Percentiles rank a stretch among this genome's conserved stretches.
These are phyloP conservation scores for Saccharomycopsis vini DNA, from an alignment of 805 yeast genomes.

Conservation along the genomic window DNA sequence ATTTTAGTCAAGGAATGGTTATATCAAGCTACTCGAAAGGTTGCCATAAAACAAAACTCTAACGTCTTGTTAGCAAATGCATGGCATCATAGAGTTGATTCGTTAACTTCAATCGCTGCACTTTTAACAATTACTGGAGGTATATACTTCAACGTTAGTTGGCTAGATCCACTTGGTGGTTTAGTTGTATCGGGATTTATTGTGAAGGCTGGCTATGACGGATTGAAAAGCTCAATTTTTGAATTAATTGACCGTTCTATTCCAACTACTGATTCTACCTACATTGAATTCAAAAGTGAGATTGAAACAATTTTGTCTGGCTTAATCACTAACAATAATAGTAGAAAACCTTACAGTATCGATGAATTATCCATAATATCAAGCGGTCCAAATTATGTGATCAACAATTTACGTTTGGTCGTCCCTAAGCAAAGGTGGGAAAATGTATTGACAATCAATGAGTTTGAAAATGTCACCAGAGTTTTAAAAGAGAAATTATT, in stretches of 20 bases:
- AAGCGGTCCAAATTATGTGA: constrained; percentile 50
- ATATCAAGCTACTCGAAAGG: constrained; percentile 69
- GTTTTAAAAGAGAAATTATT: constrained; percentile 15
- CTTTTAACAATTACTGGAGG: constrained; percentile 82
- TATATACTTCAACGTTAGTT: constrained; percentile 62
- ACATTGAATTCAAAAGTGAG: constrained; percentile 32
- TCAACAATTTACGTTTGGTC: constrained; percentile 28
- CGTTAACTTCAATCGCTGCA: constrained; percentile 86
- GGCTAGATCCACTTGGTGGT: constrained; percentile 93
- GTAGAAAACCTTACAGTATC: constrained; percentile 31
- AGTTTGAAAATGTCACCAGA: constrained; percentile 33
- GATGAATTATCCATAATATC: constrained; percentile 39
- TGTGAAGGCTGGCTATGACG: constrained; percentile 74
- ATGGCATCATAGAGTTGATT: constrained; percentile 97
- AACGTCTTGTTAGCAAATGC: constrained; percentile 93
- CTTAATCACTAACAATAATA: constrained; percentile 34
- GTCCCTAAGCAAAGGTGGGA: constrained; percentile 40
- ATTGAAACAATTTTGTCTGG: constrained; percentile 29
- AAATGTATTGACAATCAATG: constrained; percentile 32
- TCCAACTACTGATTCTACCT: constrained; percentile 41
- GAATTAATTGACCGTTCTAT: constrained; percentile 76
- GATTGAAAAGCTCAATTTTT: constrained; percentile 57
- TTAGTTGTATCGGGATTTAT: constrained; percentile 73
- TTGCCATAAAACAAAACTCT: constrained; percentile 72
- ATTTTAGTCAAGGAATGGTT: constrained; percentile 84